Evolutionary conservation across 2,329 filamentous ascomycete genomes (phyloP), one percentile per base, ranked within the genome.

Genomic region (Penicillium decumbens): DNA sequence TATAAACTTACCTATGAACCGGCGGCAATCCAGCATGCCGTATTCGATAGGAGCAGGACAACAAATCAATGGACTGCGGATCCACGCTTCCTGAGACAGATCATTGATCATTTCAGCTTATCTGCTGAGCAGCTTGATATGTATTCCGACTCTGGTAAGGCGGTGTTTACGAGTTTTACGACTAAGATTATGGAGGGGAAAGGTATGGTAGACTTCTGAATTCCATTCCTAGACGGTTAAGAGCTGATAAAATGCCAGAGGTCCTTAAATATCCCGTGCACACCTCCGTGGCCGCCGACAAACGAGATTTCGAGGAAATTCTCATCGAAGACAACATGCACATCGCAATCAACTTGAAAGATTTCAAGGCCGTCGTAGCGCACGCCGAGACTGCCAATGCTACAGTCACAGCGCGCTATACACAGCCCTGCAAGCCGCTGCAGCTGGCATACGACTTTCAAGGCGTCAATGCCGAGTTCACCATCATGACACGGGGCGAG

Each of bases 51-150:
- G 33, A 75, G 72, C 12, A 71, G 72, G 24, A 76, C 80, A 1
- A 74, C 71, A 13, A 84, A 83, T 53, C 71, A 76, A 33, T 85
- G 82, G 81, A 75, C 68, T 37, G 80, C 84, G 48, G 75, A 79
- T 38, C 75, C 82, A 4, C 72, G 73, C 23, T 75, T 80, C 12
- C 67, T 85, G 30, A 76, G 77, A 60, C 80, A 84, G 56, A 80
- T 83, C 51, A 77, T 80, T 25, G 82, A 85, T 45, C 83, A 83
- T 63, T 85, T 85, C 57, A 81, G 80, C 3, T 74, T 77, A 2
- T 83, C 80, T 56, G 82, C 82, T 0, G 82, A 85, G 63, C 80
- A 84, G 64, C 70, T 85, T 5, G 82, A 84, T 53, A 77, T 85
- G 45, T 81, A 77, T 53, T 76, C 77, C 8, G 77, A 83, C 43